Evolutionary conservation across 257 asterid species (phyloP), one percentile per base, ranked within the genome.

Genomic region (Fraxinus quadrangulata): DNA sequence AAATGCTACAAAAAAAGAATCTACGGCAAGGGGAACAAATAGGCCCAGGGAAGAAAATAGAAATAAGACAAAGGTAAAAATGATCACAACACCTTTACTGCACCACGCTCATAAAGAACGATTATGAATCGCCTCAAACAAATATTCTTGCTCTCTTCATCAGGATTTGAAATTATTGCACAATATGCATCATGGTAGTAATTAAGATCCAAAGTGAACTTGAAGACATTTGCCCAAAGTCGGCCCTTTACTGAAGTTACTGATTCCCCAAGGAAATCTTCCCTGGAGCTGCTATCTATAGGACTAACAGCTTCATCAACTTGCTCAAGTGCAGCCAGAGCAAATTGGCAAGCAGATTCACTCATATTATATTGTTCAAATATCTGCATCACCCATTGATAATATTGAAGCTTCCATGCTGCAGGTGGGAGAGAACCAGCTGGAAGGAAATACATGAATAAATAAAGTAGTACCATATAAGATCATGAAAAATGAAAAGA

Each of bases 341-440:
- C 94, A 79, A 93, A 93, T 78, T 90, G 94, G 82, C 92, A 85
- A 71, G 99, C 98, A 83, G 96, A 98, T 83, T 95, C 97, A 78
- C 89, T 86, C 88, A 90, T 76, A 85, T 84, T 90, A 86, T 89
- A 85, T 78, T 86, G 98, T 84, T 93, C 99, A 90, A 95, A 95
- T 49, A 89, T 86, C 91, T 90, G 99, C 99, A 95, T 95, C 81
- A 88, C 96, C 98, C 99, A 95, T 74, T 95, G 93, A 87, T 88
- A 95, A 81, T 95, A 95, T 30, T 87, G 97, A 80, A 95, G 91
- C 85, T 93, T 95, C 97, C 98, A 95, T 63, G 86, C 84, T 26
- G 94, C 88, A 83, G 86, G 76, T 59, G 96, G 87, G 68, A 79
- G 74, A 83, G 84, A 82, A 77, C 87, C 82, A 79, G 89, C 98